phyloP scores from a whole-genome alignment of 2,329 filamentous ascomycete genomes.

The Metarhizium anisopliae region DNA sequence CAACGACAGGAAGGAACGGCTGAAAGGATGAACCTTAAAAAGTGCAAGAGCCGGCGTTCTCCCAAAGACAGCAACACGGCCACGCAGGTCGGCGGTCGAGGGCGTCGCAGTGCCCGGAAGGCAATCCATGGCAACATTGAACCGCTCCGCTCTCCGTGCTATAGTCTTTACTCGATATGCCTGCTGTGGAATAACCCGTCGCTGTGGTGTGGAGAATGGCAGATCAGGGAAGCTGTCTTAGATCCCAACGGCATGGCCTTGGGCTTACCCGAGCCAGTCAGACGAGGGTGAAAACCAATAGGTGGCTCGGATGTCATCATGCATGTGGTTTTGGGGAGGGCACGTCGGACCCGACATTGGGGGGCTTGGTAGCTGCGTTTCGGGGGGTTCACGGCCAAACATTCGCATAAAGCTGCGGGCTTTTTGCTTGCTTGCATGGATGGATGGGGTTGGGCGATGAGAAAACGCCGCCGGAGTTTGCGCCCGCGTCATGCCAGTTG shows the following conservation, averaged over 20 bases:
- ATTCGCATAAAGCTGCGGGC: no score
- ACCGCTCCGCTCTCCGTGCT: no score
- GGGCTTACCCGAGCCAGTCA: neutral
- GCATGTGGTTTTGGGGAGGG: neutral
- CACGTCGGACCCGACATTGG: neutral
- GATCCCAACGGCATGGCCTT: neutral
- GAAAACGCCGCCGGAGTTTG: neutral
- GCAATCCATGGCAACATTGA: no score
- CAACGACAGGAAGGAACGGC: neutral
- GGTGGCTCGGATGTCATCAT: no score
- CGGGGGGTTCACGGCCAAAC: no score
- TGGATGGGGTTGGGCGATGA: neutral
- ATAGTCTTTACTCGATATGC: no score
- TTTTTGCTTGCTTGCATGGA: neutral
- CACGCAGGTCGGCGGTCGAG: no score
- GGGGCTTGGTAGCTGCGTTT: neutral
- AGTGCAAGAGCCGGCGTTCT: neutral
- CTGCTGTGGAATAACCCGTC: neutral
- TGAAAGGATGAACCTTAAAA: neutral
- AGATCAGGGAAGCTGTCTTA: neutral
- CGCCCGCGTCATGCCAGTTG: neutral
- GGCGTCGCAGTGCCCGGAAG: no score
- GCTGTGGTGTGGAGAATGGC: neutral
- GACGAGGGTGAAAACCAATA: neutral
- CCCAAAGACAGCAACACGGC: neutral